Evolutionary conservation across 495 filamentous ascomycete species (phyloP).

Genomic region (Ascodesmis nigricans): DNA sequence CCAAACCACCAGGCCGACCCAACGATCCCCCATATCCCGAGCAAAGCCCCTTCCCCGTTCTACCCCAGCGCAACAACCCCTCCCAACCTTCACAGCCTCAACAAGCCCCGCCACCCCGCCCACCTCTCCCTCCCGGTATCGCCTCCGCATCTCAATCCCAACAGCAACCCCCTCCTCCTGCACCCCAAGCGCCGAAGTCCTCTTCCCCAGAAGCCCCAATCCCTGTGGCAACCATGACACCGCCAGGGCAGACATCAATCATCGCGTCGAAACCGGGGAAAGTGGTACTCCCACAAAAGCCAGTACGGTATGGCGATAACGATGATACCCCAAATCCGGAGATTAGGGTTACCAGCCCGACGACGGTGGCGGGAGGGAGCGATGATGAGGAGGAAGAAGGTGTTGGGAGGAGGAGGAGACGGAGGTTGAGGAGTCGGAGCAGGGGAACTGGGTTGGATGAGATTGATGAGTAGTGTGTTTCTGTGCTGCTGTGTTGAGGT

Average conservation of each 20-base stretch:
- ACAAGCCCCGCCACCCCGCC: too few species aligned
- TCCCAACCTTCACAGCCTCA: too few species aligned
- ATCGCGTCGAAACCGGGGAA: slow-evolving; percentile 5
- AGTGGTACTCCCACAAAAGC: not conserved
- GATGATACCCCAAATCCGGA: slow-evolving; percentile 14
- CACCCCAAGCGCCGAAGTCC: not conserved
- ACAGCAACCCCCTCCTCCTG: not conserved
- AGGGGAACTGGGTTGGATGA: slow-evolving; percentile 1
- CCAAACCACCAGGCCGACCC: too few species aligned
- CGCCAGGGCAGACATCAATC: too few species aligned
- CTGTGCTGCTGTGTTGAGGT: too few species aligned
- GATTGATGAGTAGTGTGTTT: slow-evolving; percentile 2
- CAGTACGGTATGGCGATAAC: not conserved
- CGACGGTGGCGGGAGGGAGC: slow-evolving; percentile 19
- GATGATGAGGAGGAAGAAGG: slow-evolving; percentile 13
- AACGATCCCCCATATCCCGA: too few species aligned
- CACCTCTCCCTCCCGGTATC: too few species aligned
- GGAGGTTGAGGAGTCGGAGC: slow-evolving; percentile 4
- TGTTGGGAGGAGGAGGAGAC: slow-evolving; percentile 5
- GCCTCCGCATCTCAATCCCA: too few species aligned
- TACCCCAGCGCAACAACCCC: too few species aligned
- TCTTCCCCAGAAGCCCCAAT: not conserved
- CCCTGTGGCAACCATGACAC: not conserved
- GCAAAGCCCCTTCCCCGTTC: too few species aligned
- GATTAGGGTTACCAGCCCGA: slow-evolving; percentile 19